Evolutionary conservation across 306 rosid genomes (phyloP).

Genomic region (Prunus persica): Prunus_persica_NCBIv2 NC_034009.1:47254001-47254500

Average conservation of each 20-base stretch:
- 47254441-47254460: neutral
- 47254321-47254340: neutral
- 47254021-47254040: neutral
- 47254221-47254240: too few relatives aligned
- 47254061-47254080: neutral
- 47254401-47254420: neutral
- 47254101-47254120: neutral
- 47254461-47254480: neutral
- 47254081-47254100: neutral
- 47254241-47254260: too few relatives aligned
- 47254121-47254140: neutral
- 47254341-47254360: neutral
- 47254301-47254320: neutral
- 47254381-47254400: neutral
- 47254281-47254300: neutral
- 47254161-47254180: too few relatives aligned
- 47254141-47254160: neutral
- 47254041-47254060: neutral
- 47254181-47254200: too few relatives aligned
- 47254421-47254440: neutral
- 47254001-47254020: neutral
- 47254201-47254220: too few relatives aligned
- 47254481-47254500: neutral
- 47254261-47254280: neutral
- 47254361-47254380: neutral